Percentiles rank a stretch among this genome's conserved stretches.
Conservation (phyloP, 495 filamentous ascomycete species). For the Neurospora africana region DNA sequence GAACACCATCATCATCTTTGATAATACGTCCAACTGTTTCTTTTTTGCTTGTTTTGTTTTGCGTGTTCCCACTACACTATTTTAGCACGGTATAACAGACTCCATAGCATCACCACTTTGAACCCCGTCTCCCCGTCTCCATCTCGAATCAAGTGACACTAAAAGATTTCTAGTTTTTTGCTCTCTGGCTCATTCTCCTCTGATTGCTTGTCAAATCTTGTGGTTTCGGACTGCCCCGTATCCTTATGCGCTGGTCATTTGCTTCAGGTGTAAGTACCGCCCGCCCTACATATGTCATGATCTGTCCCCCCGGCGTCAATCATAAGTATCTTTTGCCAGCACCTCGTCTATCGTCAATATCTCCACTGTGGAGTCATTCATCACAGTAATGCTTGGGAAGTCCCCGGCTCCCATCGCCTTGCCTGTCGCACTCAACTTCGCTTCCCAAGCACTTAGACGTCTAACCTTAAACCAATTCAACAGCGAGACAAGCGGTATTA, state of each 20-base stretch:
- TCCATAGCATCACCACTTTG: background rate
- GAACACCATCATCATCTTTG: background rate
- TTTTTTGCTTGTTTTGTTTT: background rate
- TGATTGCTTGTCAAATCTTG: background rate
- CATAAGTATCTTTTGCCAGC: background rate
- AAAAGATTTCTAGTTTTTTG: background rate
- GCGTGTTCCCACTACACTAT: background rate
- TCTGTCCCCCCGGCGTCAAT: background rate
- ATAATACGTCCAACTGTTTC: background rate
- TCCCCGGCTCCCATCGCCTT: background rate
- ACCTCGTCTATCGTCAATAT: background rate
- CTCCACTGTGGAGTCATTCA: background rate
- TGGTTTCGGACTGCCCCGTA: background rate
- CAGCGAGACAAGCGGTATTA: constrained; percentile 5
- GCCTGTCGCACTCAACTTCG: background rate
- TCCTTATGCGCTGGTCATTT: background rate
- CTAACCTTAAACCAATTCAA: background rate
- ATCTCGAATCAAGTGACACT: background rate
- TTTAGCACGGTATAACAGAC: background rate
- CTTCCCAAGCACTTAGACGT: background rate
- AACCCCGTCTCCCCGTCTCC: background rate
- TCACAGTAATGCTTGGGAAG: background rate
- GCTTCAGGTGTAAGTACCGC: background rate
- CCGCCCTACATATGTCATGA: background rate
- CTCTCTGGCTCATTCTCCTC: background rate